A percentile compares a stretch with the other conserved stretches of the same genome.
phyloP scores from a whole-genome alignment of 2,329 filamentous ascomycete genomes.

The Ophiosphaerella korrae region DNA sequence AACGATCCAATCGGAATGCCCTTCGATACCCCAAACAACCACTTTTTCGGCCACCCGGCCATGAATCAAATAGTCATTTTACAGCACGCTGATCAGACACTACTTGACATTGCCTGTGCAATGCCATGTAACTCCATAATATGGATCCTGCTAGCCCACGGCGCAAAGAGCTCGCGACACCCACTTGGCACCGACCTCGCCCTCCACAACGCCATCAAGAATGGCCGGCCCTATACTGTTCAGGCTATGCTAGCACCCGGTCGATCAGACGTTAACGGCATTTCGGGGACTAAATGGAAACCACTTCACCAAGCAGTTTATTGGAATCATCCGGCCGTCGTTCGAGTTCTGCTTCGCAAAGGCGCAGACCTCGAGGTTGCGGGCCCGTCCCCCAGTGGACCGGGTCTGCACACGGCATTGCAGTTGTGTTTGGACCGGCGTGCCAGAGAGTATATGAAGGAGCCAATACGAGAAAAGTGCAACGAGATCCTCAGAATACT shows the following conservation, averaged over 20 bases:
- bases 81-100: constrained; percentile 37
- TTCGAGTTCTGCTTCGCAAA: constrained; percentile 34
- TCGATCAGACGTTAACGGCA: constrained; percentile 33
- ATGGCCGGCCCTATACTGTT: constrained; percentile 36
- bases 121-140: constrained; percentile 33
- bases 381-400: constrained; percentile 10
- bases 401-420: constrained; percentile 24
- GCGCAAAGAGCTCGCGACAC: constrained; percentile 37
- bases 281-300: constrained; percentile 31
- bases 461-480: constrained; percentile 16
- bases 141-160: constrained; percentile 35
- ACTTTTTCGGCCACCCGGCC: constrained; percentile 34
- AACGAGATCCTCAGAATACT: constrained; percentile 36
- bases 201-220: constrained; percentile 45
- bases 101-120: constrained; percentile 40
- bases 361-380: constrained; percentile 35
- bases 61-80: constrained; percentile 33
- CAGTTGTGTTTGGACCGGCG: constrained; percentile 36
- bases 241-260: constrained; percentile 29
- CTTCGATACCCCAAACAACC: constrained; percentile 27
- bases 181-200: constrained; percentile 41
- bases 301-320: constrained; percentile 40
- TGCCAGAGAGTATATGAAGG: constrained; percentile 21
- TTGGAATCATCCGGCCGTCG: constrained; percentile 38
- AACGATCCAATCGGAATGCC: constrained; percentile 39